Base-by-base conservation (phyloP, 73 alveolate genomes). In the Stentor roeselii region DNA sequence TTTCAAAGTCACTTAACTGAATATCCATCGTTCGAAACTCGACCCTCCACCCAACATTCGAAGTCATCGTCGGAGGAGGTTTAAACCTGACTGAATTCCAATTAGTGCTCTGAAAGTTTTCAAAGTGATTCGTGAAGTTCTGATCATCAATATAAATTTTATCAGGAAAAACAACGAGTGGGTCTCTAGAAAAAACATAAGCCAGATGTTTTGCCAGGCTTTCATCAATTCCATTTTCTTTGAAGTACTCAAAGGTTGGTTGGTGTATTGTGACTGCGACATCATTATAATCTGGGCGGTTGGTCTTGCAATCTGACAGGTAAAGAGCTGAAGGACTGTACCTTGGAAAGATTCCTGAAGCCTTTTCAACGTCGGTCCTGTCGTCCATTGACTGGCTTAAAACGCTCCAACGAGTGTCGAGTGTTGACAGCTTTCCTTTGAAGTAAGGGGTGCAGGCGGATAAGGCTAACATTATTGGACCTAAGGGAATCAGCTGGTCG, bases 21-120 rank as follows among this genome's bases (percentile, higher is more conserved):
- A 96, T 83, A 89, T 95, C 99, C 92, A 94, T 85, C 3, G 98
- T 89, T 42, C 99, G 86, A 83, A 97, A 89, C 88, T 97, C 99
- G 0, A 95, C 96, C 89, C 98, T 97, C 97, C 97, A 97, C 2
- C 98, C 97, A 39, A 93, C 92, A 40, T 90, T 89, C 3, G 92
- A 59, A 75, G 93, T 93, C 36, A 83, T 37, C 2, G 98, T 86
- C 3, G 99, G 97, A 0, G 99, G 99, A 4, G 98, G 97, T 92
- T 97, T 97, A 83, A 97, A 95, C 86, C 99, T 92, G 67, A 97
- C 84, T 3, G 98, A 90, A 88, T 95, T 95, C 99, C 99, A 97
- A 90, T 97, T 97, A 4, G 99, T 87, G 2, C 96, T 87, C 82
- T 97, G 87, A 36, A 97, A 78, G 78, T 95, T 96, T 86, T 97